Evolutionary conservation across 495 filamentous ascomycete species (phyloP).

Genomic region (Tuber aestivum): DNA sequence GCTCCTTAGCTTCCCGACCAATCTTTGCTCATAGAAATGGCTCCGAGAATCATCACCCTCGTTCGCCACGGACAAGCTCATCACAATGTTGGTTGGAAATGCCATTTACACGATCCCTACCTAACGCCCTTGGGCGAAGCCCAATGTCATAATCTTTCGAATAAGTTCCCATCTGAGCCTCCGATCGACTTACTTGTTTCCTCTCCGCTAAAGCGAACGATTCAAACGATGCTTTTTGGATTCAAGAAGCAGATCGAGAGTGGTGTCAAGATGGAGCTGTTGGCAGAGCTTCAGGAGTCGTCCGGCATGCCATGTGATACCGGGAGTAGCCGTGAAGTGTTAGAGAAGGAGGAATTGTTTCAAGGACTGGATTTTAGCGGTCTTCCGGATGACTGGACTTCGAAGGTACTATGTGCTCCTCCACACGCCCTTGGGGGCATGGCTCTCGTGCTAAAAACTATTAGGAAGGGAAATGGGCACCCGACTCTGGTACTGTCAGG

Average conservation of each 20-base stretch:
- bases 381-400: conserved; percentile 54
- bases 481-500: conserved; percentile 54
- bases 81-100: conserved; percentile 71
- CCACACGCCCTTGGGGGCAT: background rate
- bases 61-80: conserved; percentile 56
- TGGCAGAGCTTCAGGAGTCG: conserved; percentile 79
- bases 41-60: conserved; percentile 36
- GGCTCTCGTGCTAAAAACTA: conserved; percentile 20
- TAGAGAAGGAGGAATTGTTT: conserved; percentile 56
- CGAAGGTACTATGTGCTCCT: conserved; percentile 49
- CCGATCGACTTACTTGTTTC: conserved; percentile 67
- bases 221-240: conserved; percentile 69
- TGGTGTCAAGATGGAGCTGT: conserved; percentile 56
- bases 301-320: conserved; percentile 72
- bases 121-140: conserved; percentile 69
- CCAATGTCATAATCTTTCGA: conserved; percentile 63
- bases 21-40: conserved; percentile 8
- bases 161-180: conserved; percentile 58
- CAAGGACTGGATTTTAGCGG: conserved; percentile 50
- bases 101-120: conserved; percentile 72
- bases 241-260: conserved; percentile 52
- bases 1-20: background rate
- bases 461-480: conserved; percentile 63
- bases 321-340: conserved; percentile 52
- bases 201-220: conserved; percentile 75